phyloP scores from a whole-genome alignment of 345 rosid species.

The Hibiscus syriacus region DNA sequence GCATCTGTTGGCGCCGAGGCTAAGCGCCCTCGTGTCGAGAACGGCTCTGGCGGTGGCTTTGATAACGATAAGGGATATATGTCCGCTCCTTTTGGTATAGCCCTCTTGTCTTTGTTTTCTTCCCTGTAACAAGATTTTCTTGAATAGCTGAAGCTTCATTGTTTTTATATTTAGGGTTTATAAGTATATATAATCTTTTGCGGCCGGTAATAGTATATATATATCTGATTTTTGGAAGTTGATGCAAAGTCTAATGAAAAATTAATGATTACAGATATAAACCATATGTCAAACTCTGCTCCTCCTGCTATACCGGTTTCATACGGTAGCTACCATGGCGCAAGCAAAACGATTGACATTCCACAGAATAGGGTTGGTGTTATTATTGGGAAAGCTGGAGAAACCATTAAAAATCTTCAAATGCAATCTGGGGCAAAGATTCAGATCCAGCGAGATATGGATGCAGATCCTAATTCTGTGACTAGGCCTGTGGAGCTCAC shows the following conservation, averaged over 20 bases:
- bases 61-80: slow-evolving; percentile 57
- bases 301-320: slow-evolving; percentile 62
- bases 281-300: slow-evolving; percentile 38
- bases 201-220: not conserved
- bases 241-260: not conserved
- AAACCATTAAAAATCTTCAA: slow-evolving; percentile 92
- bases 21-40: slow-evolving; percentile 81
- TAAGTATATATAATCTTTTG: not conserved
- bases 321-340: slow-evolving; percentile 54
- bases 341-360: slow-evolving; percentile 82
- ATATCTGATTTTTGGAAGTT: not conserved
- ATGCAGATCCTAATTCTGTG: slow-evolving; percentile 69
- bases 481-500: slow-evolving; percentile 71
- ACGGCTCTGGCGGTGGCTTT: slow-evolving; percentile 45
- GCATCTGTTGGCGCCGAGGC: slow-evolving; percentile 39
- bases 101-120: not conserved
- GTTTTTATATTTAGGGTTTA: not conserved
- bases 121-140: not conserved
- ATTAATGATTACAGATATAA: slow-evolving; percentile 38
- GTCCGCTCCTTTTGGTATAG: slow-evolving; percentile 36
- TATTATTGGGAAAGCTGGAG: slow-evolving; percentile 95
- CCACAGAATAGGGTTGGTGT: slow-evolving; percentile 97
- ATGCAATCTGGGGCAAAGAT: slow-evolving; percentile 95
- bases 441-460: slow-evolving; percentile 93
- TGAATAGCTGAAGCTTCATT: not conserved